Evolutionary conservation across 441 rosid species (phyloP), one percentile per base, ranked within the genome.

Genomic region (Populus hybrid): DNA sequence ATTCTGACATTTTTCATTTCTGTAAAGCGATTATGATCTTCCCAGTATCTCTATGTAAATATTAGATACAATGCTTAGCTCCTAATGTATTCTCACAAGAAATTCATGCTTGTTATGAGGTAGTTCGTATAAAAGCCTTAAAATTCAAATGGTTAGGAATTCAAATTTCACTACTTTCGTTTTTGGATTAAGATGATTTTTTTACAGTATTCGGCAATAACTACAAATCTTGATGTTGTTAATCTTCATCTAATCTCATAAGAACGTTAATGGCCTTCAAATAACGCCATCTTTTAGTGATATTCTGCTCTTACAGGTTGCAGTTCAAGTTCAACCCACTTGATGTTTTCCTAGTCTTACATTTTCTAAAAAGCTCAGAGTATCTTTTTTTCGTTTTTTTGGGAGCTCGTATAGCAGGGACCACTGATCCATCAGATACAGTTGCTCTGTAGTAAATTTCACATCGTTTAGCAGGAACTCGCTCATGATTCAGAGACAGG

Each of bases 401-500:
- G 69, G 35, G 65, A 71, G 24, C n/a, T 78, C 79, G 30, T 80
- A 77, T 85, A 83, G 82, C 87, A 91, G 95, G 81, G 82, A 69
- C 85, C 40, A 78, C 83, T 59, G 10, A 82, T 73, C 70, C 84
- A 67, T 81, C 85, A 20, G 91, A 89, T 66, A 80, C 93, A 4
- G 77, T 89, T 68, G 91, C 92, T 64, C 88, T 68, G 85, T 83
- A n/a, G 96, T 93, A 71, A 93, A 91, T 85, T 91, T 93, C 78
- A 90, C 90, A 71, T 93, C 36, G 36, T 34, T 34, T 34, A 34
- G 2, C 36, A 34, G 8, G 36, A 34, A 34, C 36, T 90, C 50
- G 92, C 93, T 70, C 92, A 93, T 8, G 98, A 90, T 83, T 80
- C 94, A 18, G 81, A 86, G 87, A 91, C 98, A 5, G 94, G 93